Conservation (phyloP, 345 rosid species). For the Camelina hispida region DNA sequence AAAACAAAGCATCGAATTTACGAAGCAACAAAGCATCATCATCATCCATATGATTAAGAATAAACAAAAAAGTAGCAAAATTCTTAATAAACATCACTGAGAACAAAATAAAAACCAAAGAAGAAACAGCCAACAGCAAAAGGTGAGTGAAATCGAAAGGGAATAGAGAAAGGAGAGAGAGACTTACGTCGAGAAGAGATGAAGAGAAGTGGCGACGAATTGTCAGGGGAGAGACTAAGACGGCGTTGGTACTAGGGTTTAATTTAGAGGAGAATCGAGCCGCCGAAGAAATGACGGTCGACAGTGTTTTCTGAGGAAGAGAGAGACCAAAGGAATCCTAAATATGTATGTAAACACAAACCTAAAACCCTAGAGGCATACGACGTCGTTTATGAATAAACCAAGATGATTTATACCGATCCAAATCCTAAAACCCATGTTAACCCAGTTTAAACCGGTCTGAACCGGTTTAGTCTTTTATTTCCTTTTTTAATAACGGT, state of each 20-base stretch:
- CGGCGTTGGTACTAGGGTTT: not conserved
- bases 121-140: not conserved
- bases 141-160: not conserved
- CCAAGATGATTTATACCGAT: not conserved
- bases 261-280: conserved; percentile 19
- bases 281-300: conserved; percentile 42
- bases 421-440: not conserved
- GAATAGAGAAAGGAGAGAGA: conserved; percentile 9
- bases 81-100: not conserved
- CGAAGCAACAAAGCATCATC: not conserved
- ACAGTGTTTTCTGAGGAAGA: not conserved
- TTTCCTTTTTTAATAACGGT: not conserved
- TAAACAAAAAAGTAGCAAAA: not conserved
- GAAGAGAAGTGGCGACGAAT: not conserved
- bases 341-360: not conserved
- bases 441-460: not conserved
- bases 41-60: not conserved
- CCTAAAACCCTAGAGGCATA: conserved; percentile 28
- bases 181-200: conserved; percentile 27
- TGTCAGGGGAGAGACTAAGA: not conserved
- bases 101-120: not conserved
- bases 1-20: not conserved
- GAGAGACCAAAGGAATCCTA: not conserved
- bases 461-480: not conserved
- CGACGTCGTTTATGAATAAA: conserved; percentile 9